These are phyloP conservation scores for Pseudonitzschia multiseries DNA, from an alignment of 108 stramenopile species.

Conservation along the genomic window DNA sequence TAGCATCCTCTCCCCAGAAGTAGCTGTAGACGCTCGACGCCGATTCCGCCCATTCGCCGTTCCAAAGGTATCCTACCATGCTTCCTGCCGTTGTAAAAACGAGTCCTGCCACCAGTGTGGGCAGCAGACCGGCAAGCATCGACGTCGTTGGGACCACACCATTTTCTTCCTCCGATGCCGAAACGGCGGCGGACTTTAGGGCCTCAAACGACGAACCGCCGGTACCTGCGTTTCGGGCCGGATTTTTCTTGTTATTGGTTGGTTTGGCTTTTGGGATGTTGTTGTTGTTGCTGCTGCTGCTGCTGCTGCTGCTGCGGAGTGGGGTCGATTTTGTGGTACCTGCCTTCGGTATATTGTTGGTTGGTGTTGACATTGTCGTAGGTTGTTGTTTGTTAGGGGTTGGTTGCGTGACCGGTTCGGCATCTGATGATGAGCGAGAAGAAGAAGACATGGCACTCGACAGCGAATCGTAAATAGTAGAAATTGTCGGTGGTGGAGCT, in stretches of 20 bases:
- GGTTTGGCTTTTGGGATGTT: constrained; percentile 4
- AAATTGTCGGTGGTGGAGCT: neutral
- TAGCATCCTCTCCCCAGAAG: neutral
- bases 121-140: neutral
- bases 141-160: neutral
- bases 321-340: neutral
- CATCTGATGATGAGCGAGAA: neutral
- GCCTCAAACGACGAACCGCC: neutral
- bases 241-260: neutral
- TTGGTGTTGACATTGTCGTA: neutral
- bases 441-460: neutral
- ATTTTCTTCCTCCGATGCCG: constrained; percentile 1
- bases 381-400: neutral
- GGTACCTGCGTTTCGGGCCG: neutral
- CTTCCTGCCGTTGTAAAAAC: constrained; percentile 4
- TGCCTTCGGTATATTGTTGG: neutral
- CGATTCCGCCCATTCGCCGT: constrained; percentile 6
- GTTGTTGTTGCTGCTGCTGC: no score
- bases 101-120: constrained; percentile 9
- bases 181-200: neutral
- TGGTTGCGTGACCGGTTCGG: neutral
- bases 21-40: neutral
- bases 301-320: constrained; percentile 2
- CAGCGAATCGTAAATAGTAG: constrained; percentile 10
- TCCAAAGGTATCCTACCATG: constrained; percentile 10